Evolutionary conservation across 192 early-diverging fungal genomes (phyloP), one percentile per base, ranked within the genome.

Genomic region (Thamnidium elegans): DNA sequence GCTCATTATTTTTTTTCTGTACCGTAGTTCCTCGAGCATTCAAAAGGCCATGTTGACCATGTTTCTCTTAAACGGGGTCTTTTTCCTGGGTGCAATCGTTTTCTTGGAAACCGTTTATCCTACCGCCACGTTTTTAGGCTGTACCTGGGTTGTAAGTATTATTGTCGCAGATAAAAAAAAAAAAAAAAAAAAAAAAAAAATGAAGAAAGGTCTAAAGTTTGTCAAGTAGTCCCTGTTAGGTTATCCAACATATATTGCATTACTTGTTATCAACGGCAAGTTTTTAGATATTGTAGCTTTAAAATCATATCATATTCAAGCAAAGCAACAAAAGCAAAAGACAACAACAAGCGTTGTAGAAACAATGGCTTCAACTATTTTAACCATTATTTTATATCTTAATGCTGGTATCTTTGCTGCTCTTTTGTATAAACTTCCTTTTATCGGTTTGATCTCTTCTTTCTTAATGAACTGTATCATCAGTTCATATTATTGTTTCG

Each of bases 401-500:
- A 47, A 46, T 23, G 63, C 61, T 46, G 66, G 62, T 42, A 62
- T 62, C 4, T 73, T 68, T 64, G 55, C 67, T 7, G 15, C 52
- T 30, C 13, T 74, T 11, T 56, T 74, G 20, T 53, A 65, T 30
- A 53, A 50, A 13, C 47, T 74, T 26, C 72, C 72, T 23, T 46
- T 44, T 14, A 21, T 74, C 52, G 72, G 72, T 30, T 62, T 43
- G 15, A 2, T 62, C 0, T 31, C 66, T 3, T 63, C 67, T 2
- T 68, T 69, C 23, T n/a, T 69, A 23, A 59, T 69, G 47, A 66
- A 65, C n/a, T 74, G 72, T 50, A 50, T 54, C 31, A 66, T 66
- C 6, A 63, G 62, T n/a, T 65, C 72, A 2, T 74, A 74, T 45
- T 74, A 74, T 34, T 65, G 67, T 42, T 74, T 74, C 42, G 72